Conservation (phyloP, 257 asterid species). For the Solanum dulcamara region DNA sequence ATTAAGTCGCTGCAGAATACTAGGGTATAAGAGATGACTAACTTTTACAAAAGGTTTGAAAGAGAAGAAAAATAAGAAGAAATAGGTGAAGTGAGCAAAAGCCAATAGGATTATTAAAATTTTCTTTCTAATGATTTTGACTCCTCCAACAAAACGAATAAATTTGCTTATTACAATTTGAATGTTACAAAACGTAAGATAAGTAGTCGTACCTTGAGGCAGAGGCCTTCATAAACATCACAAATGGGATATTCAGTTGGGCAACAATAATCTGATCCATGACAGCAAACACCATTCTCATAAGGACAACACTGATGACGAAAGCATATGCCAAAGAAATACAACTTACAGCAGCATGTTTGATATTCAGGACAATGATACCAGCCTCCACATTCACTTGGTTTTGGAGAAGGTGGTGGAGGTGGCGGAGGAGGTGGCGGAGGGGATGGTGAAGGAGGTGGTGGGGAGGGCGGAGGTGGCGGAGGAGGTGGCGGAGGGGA, state of each 20-base stretch:
- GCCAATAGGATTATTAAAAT: background rate
- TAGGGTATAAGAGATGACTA: background rate
- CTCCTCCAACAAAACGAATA: background rate
- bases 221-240: constrained; percentile 8
- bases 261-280: constrained; percentile 10
- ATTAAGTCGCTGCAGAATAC: background rate
- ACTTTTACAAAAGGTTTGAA: background rate
- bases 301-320: constrained; percentile 1
- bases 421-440: background rate
- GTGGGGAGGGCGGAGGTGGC: background rate
- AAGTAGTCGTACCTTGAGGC: constrained; percentile 6
- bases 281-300: constrained; percentile 14
- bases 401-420: background rate
- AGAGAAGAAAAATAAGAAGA: background rate
- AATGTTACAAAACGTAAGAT: background rate
- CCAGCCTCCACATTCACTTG: constrained; percentile 9
- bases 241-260: constrained; percentile 23
- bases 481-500: background rate
- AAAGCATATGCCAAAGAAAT: background rate
- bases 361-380: constrained; percentile 7
- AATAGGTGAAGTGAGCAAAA: background rate
- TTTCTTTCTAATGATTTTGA: background rate
- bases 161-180: background rate
- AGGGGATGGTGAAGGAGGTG: background rate
- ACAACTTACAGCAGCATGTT: constrained; percentile 13